phyloP scores from a whole-genome alignment of 1,139 yeast species.

The Yamadazyma kanchanaburiensis region DNA sequence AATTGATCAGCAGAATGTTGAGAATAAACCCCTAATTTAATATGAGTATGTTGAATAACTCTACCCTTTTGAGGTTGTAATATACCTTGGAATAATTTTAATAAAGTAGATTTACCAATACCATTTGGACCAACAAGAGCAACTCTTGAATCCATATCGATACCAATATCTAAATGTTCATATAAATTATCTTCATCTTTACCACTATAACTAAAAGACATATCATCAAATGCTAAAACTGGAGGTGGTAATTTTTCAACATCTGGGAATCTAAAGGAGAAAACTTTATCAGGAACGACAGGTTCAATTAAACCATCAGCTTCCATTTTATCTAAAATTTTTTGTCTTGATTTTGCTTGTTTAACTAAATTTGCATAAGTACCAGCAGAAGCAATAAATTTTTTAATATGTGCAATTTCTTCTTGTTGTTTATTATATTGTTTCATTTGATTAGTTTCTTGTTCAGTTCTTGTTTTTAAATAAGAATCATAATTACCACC shows the following conservation, averaged over 20 bases:
- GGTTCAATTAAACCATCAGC: conserved; percentile 97
- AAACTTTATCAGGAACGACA: conserved; percentile 89
- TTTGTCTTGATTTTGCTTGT: conserved; percentile 99
- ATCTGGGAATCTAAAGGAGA: conserved; percentile 89
- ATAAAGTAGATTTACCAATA: conserved; percentile 96
- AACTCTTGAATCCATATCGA: conserved; percentile 98
- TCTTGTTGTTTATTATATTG: conserved; percentile 97
- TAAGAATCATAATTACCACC: conserved; percentile 99
- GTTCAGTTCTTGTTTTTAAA: conserved; percentile 88
- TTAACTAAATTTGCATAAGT: conserved; percentile 98
- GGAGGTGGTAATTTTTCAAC: conserved; percentile 99
- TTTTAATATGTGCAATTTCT: conserved; percentile 96
- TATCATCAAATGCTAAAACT: conserved; percentile 93
- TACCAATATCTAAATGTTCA: conserved; percentile 91
- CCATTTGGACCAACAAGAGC: conserved; percentile 99
- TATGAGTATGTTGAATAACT: conserved; percentile 95
- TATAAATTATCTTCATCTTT: conserved; percentile 84
- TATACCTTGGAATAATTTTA: conserved; percentile 95
- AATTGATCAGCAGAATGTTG: conserved; percentile 99
- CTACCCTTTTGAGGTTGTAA: conserved; percentile 88
- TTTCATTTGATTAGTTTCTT: conserved; percentile 97
- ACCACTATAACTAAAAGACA: conserved; percentile 89
- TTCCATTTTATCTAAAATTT: conserved; percentile 99
- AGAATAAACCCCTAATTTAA: conserved; percentile 97
- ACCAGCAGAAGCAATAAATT: conserved; percentile 99